Evolutionary conservation across 352 stramenopile species (phyloP), one percentile per base, ranked within the genome.

Genomic region (Peronospora tabacina): DNA sequence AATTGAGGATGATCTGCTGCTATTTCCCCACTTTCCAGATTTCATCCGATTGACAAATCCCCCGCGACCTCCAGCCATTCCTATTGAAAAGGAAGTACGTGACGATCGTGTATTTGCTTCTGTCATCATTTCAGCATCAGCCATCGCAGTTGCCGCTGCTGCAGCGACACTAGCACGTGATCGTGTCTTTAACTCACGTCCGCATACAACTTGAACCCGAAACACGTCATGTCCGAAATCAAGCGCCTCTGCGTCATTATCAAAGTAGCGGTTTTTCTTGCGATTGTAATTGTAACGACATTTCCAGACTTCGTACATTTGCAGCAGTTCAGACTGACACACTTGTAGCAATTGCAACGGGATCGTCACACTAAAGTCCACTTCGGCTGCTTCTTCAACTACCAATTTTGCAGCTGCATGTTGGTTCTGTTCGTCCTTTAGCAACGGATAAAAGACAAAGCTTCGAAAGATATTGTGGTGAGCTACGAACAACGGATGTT

Each of bases 311-410:
- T 83, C 63, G 32, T 80, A 78, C 68, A 87, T 87, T 37, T 87
- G 70, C 41, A 69, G 50, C 17, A 93, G 61, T 53, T 93, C 82
- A 9, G 59, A 54, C 15, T 87, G 73, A 37, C 80, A 91, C 16
- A 90, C 67, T 1, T 61, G 72, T 20, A 93, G 69, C 45, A 93
- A 61, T 48, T 90, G 77, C 26, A 90, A 56, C 28, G 82, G 82
- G 35, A 93, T 80, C 38, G 82, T 85, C 6, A 89, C 77, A 38
- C 77, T 93, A 17, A 77, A 85, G 15, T 85, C 80, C 0, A 93
- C 77, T 42, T 93, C 82, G 0, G 70, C 64, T 2, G 73, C 75
- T 50, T 93, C 79, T 61, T 93, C 82, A 13, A 87, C 62, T n/a
- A 70, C 80, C 13, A 90, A 44, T 39, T 86, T 90, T 1, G 75